These are phyloP conservation scores for Cercospora sp. DNA, from an alignment of 2,329 filamentous ascomycete genomes.

Conservation along the genomic window DNA sequence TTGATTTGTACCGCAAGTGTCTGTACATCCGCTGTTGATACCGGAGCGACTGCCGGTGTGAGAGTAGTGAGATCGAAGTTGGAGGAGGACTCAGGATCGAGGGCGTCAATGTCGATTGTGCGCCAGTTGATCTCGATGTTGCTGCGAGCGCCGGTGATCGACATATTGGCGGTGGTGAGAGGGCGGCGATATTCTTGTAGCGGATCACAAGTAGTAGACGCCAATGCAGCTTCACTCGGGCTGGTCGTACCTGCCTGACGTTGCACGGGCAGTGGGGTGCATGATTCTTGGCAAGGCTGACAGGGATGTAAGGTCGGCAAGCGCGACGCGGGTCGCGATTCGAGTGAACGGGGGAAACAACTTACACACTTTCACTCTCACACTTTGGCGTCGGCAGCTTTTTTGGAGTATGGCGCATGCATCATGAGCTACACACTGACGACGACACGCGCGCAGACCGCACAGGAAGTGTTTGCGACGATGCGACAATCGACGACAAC, in stretches of 20 bases:
- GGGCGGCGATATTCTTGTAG: background rate
- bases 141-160: constrained; percentile 41
- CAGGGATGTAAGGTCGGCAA: constrained; percentile 6
- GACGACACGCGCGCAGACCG: background rate
- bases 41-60: constrained; percentile 71
- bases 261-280: constrained; percentile 11
- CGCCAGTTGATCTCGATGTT: constrained; percentile 61
- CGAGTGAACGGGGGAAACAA: constrained; percentile 2
- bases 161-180: constrained; percentile 11
- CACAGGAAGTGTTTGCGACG: constrained; percentile 3
- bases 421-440: constrained; percentile 14
- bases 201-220: background rate
- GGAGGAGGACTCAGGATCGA: constrained; percentile 82
- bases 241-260: constrained; percentile 13
- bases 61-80: constrained; percentile 91
- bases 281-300: constrained; percentile 3
- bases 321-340: constrained; percentile 9
- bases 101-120: constrained; percentile 90
- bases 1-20: constrained; percentile 77
- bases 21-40: constrained; percentile 75
- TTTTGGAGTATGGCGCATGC: constrained; percentile 9
- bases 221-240: background rate
- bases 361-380: background rate
- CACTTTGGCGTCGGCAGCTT: constrained; percentile 1
- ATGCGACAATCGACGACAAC: constrained; percentile 13